Evolutionary conservation across 441 rosid genomes (phyloP).

Genomic region (Melastoma candidum): DNA sequence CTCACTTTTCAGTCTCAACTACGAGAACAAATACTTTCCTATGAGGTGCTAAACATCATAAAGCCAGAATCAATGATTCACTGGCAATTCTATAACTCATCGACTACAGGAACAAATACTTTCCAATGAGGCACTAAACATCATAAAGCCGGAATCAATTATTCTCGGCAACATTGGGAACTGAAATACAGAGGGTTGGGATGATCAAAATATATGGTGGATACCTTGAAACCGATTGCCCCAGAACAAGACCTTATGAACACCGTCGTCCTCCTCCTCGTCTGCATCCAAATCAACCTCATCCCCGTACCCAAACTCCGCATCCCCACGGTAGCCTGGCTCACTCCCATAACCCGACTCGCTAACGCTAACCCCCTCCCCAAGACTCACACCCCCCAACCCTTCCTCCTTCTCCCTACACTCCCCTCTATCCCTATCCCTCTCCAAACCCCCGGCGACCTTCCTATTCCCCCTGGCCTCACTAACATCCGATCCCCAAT

Average conservation of each 20-base stretch:
- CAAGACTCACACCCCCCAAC: conserved; percentile 39
- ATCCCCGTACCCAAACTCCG: conserved; percentile 90
- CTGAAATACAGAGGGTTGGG: background rate
- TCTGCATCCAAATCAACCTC: conserved; percentile 36
- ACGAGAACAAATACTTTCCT: no score
- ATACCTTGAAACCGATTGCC: conserved; percentile 53
- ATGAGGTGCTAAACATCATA: no score
- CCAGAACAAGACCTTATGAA: conserved; percentile 59
- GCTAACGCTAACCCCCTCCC: conserved; percentile 40
- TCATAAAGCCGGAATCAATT: no score
- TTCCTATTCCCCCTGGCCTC: conserved; percentile 42
- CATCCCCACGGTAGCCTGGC: conserved; percentile 95
- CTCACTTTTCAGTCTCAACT: no score
- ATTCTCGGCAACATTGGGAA: background rate
- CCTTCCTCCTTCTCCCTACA: conserved; percentile 43
- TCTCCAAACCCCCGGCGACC: conserved; percentile 21
- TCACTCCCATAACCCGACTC: conserved; percentile 97
- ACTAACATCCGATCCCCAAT: conserved; percentile 91
- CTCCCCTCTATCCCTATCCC: conserved; percentile 43
- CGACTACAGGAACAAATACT: no score
- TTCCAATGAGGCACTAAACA: no score
- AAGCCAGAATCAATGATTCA: no score
- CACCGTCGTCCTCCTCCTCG: conserved; percentile 84
- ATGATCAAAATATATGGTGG: background rate
- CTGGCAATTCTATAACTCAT: no score